Percentiles rank a stretch among this genome's conserved stretches.
These are phyloP conservation scores for Condylostoma magnum DNA, from an alignment of 169 alveolate genomes.

Conservation along the genomic window DNA sequence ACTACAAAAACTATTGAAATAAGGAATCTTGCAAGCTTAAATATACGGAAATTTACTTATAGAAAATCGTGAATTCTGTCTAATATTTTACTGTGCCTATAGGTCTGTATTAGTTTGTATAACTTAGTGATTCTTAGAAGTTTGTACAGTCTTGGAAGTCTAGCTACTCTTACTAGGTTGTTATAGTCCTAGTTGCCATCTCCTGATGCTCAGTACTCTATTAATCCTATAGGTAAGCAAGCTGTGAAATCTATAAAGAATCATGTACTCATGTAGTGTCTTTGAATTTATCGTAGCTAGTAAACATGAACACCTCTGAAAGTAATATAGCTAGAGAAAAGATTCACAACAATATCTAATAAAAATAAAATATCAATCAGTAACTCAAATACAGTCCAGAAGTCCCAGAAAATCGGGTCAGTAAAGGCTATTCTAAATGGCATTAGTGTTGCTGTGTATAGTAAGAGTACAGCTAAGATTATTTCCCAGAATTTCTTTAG, in stretches of 20 bases:
- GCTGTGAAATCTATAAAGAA: constrained; percentile 58
- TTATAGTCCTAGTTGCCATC: constrained; percentile 24
- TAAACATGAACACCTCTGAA: too few species aligned
- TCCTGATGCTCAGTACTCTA: too few species aligned
- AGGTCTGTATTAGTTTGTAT: constrained; percentile 5
- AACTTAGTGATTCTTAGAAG: constrained; percentile 37
- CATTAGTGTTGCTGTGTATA: constrained; percentile 15
- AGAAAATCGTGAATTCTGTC: constrained; percentile 35
- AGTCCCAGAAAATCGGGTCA: not conserved
- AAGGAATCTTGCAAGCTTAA: constrained; percentile 44
- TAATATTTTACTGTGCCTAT: constrained; percentile 8
- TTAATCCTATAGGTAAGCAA: constrained; percentile 49
- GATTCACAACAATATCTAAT: constrained; percentile 7
- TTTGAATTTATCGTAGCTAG: too few species aligned
- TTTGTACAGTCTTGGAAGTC: constrained; percentile 43
- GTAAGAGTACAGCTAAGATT: constrained; percentile 1
- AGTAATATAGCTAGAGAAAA: not conserved
- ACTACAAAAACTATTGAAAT: constrained; percentile 45
- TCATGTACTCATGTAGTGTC: constrained; percentile 62
- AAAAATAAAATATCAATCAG: not conserved
- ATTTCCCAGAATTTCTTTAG: constrained; percentile 21
- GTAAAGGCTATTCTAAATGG: constrained; percentile 36
- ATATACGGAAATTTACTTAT: constrained; percentile 35
- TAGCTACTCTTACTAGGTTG: constrained; percentile 36
- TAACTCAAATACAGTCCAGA: constrained; percentile 15